Conservation (phyloP, 176 grass and related monocot species). For the Triticum dicoccoides region DNA sequence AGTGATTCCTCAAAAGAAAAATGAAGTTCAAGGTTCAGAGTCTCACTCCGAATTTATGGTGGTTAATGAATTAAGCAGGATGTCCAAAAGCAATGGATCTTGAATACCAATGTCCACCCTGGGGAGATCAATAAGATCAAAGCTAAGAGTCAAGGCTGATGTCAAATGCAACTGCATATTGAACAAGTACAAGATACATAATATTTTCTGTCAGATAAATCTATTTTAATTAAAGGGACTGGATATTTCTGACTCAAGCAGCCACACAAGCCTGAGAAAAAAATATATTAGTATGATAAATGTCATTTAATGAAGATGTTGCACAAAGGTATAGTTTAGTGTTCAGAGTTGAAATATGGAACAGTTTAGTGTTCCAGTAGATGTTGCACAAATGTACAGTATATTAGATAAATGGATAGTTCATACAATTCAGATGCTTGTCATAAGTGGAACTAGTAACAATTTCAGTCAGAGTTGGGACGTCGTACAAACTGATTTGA, state of each 20-base stretch:
- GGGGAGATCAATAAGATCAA: conserved; percentile 42
- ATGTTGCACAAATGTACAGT: background rate
- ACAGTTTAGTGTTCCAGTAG: conserved; percentile 1
- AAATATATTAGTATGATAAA: background rate
- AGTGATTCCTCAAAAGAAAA: background rate
- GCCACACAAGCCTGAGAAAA: conserved; percentile 1
- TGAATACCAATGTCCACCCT: conserved; percentile 95
- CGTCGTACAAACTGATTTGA: background rate
- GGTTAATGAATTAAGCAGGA: conserved; percentile 73
- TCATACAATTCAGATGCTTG: background rate
- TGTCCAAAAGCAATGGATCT: conserved; percentile 82
- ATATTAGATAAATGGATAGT: background rate
- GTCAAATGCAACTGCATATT: conserved; percentile 25
- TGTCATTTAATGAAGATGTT: background rate
- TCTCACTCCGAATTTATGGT: conserved; percentile 90
- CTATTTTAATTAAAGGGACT: conserved; percentile 8
- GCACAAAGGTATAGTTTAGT: no score
- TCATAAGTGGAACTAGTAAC: background rate
- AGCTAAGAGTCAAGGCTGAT: conserved; percentile 7
- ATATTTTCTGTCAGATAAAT: background rate
- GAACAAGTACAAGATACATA: conserved; percentile 17
- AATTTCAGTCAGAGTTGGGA: background rate
- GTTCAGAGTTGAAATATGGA: no score
- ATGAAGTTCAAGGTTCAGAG: conserved; percentile 25
- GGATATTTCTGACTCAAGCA: conserved; percentile 2